These are phyloP conservation scores for Lumnitzera littorea DNA, from an alignment of 345 rosid genomes.

Conservation along the genomic window DNA sequence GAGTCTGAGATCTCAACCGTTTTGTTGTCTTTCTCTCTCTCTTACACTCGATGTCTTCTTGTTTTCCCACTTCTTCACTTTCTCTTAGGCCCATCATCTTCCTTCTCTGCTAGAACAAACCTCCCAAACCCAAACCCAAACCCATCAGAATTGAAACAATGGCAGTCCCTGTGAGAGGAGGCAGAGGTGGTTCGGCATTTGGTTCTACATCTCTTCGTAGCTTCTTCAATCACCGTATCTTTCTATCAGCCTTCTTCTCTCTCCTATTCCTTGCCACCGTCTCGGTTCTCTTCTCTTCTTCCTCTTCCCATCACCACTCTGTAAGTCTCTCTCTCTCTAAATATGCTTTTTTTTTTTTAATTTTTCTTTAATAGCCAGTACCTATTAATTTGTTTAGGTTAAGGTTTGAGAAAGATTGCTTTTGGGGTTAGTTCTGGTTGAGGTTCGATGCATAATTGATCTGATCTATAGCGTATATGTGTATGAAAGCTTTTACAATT, in stretches of 20 bases:
- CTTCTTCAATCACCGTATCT: constrained; percentile 70
- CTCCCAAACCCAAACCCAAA: background rate
- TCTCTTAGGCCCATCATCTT: background rate
- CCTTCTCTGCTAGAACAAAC: background rate
- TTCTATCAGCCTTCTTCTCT: constrained; percentile 77
- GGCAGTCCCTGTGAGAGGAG: constrained; percentile 78
- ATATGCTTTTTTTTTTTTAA: no score
- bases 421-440: background rate
- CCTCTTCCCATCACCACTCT: constrained; percentile 33
- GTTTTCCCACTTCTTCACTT: background rate
- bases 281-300: constrained; percentile 63
- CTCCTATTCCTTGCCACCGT: constrained; percentile 72
- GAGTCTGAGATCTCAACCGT: background rate
- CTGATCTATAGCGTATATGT: no score
- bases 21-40: background rate
- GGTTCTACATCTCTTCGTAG: constrained; percentile 43
- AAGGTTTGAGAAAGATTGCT: no score
- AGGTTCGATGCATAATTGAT: no score
- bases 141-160: constrained; percentile 14
- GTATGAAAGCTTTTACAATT: no score
- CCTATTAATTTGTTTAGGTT: no score
- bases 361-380: no score
- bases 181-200: constrained; percentile 40
- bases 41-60: constrained; percentile 1
- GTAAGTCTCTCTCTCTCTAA: constrained; percentile 25